Evolutionary conservation across 2,329 filamentous ascomycete species (phyloP), one percentile per base, ranked within the genome.

Genomic region (Fusarium piperis): DNA sequence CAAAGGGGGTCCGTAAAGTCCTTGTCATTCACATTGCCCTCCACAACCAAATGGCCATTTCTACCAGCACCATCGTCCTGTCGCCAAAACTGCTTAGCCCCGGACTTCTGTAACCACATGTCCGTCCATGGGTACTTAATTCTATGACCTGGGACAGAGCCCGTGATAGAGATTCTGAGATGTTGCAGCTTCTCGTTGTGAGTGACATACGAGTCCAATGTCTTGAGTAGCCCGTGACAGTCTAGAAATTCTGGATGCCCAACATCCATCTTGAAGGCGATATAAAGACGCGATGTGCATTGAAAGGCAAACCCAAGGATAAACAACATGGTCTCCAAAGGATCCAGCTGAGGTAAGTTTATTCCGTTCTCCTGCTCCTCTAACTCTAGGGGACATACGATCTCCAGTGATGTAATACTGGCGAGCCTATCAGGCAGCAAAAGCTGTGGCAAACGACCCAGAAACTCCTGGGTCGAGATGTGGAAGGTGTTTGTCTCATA

Each of bases 401-500:
- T 2, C 28, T 67, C 62, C 1, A 67, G 28, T 3, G 65, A 65
- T 2, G 55, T 7, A 3, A 67, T 41, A n/a, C 18, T 11, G 3
- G 18, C 59, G 1, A 55, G 16, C 1, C 57, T 51, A 30, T 28
- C 35, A 0, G 15, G 28, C 12, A n/a, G 30, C 2, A 65, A 3
- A 0, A 57, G 3, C 0, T 15, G 36, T 9, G 28, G 18, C 0
- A 67, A 3, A 30, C 48, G 35, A 0, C 1, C 6, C 0, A 67
- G n/a, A 20, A 67, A 55, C 3, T 56, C 46, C 6, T 61, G 11
- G 23, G 48, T 60, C 2, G 48, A 52, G 3, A 67, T 57, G 2
- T 61, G 56, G 3, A 65, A 56, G 4, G 6, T 57, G 11, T 65
- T 67, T 18, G 62, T 57, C 4, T 30, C n/a, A 12, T 65, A 67